A percentile compares a stretch with the other conserved stretches of the same genome.
phyloP scores from a whole-genome alignment of 306 rosid species.

The Pterocarpus santalinus region DNA sequence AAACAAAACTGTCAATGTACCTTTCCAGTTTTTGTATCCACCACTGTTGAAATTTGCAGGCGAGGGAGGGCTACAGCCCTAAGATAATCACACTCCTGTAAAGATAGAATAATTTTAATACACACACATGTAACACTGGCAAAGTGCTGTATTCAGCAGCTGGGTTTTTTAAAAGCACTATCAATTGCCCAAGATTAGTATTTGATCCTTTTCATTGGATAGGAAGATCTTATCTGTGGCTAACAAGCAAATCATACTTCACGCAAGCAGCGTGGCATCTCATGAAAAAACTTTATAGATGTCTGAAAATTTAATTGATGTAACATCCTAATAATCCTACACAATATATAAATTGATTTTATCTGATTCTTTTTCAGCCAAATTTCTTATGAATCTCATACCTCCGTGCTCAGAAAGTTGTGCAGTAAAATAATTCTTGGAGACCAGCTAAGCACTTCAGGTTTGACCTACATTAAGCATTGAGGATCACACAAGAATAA shows the following conservation, averaged over 20 bases:
- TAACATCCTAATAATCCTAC: not conserved
- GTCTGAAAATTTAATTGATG: not conserved
- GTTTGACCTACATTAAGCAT: constrained; percentile 72
- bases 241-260: constrained; percentile 29
- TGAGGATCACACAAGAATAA: constrained; percentile 23
- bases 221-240: constrained; percentile 33
- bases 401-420: constrained; percentile 90
- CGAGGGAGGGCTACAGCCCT: constrained; percentile 84
- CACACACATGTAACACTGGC: not conserved
- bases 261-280: constrained; percentile 10
- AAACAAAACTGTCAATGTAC: constrained; percentile 49
- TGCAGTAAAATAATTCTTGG: constrained; percentile 90
- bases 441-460: constrained; percentile 93
- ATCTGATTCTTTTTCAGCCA: not conserved
- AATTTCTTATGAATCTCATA: constrained; percentile 40
- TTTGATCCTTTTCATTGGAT: constrained; percentile 12
- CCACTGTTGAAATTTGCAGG: constrained; percentile 89
- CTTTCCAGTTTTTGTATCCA: constrained; percentile 93
- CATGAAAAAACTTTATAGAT: not conserved
- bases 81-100: constrained; percentile 94
- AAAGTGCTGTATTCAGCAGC: constrained; percentile 34
- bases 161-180: constrained; percentile 16
- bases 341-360: not conserved
- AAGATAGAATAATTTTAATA: constrained; percentile 42
- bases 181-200: constrained; percentile 27